phyloP scores from a whole-genome alignment of 108 stramenopile genomes.

The Fragilariopsis cylindrus region DNA sequence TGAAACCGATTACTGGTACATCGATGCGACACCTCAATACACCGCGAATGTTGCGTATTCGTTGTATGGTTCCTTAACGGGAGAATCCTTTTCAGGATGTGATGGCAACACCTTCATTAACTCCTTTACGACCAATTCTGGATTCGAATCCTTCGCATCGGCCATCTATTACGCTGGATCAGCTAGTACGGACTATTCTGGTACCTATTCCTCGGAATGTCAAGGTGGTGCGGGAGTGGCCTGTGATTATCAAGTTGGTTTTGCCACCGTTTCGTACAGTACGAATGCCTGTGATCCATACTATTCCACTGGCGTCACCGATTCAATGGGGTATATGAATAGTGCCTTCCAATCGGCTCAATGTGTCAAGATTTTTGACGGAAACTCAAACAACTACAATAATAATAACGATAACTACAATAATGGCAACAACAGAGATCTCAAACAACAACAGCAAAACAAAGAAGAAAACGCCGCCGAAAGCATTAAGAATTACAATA shows the following conservation, averaged over 20 bases:
- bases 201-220: constrained; percentile 23
- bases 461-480: constrained; percentile 15
- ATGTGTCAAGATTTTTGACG: constrained; percentile 34
- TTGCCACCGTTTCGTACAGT: constrained; percentile 22
- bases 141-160: constrained; percentile 31
- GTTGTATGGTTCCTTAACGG: constrained; percentile 50
- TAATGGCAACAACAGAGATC: constrained; percentile 5
- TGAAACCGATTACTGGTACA: constrained; percentile 53
- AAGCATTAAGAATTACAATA: background rate
- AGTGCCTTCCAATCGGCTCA: constrained; percentile 25
- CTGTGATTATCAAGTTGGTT: constrained; percentile 34
- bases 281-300: constrained; percentile 23
- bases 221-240: constrained; percentile 29
- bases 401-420: background rate
- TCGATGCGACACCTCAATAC: constrained; percentile 44
- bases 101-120: constrained; percentile 53
- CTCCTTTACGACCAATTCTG: constrained; percentile 56
- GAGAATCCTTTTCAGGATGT: constrained; percentile 29
- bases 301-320: constrained; percentile 25
- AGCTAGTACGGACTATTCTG: constrained; percentile 14
- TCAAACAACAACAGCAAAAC: constrained; percentile 4
- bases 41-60: constrained; percentile 66
- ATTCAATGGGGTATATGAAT: constrained; percentile 26
- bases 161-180: constrained; percentile 40
- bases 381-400: constrained; percentile 14